Evolutionary conservation across 768 basidiomycete genomes (phyloP), one percentile per base, ranked within the genome.

Genomic region (Podaxis sp.): DNA sequence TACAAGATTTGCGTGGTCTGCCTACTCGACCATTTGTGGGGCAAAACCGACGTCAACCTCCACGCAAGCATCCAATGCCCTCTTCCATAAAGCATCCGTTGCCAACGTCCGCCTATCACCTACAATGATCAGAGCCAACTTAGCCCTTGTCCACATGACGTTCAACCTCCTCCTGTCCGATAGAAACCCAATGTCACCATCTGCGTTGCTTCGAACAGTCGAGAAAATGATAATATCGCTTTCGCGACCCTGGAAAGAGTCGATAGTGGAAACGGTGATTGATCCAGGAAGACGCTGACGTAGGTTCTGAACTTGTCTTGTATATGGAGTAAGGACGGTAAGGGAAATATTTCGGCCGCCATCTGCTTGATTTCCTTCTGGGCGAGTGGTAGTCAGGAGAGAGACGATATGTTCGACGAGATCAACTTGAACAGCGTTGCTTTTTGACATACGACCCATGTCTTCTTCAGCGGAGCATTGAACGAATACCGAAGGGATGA

Each of bases 71-170:
- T 75, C 69, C 59, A 83, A 65, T 0, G 87, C 87, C 55, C 82
- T 71, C 66, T 76, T 79, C 87, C 87, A 88, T 19, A 86, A 68
- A 27, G 67, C 64, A 25, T 79, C 79, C 40, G 66, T 71, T 5
- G 68, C 74, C 75, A 88, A 74, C 8, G 87, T 88, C 1, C 67
- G 70, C 29, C 73, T 73, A 69, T 88, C 81, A 0, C 88, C 87
- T n/a, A 89, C 75, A 33, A 90, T 74, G 57, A 90, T 79, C 66
- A 89, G 69, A 0, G 79, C 88, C 37, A 84, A 66, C 65, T 77
- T 76, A 1, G 87, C 85, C 1, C 88, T 74, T 13, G 88, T 90
- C 88, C 87, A 89, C 77, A 86, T 86, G 7, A 90, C 88, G 66
- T 90, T 88, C 67, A 87, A 69, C 65, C 86, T 68, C 59, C 86